Evolutionary conservation across 805 yeast species (phyloP).

Genomic region (Hermanozyma aechmeae): DNA sequence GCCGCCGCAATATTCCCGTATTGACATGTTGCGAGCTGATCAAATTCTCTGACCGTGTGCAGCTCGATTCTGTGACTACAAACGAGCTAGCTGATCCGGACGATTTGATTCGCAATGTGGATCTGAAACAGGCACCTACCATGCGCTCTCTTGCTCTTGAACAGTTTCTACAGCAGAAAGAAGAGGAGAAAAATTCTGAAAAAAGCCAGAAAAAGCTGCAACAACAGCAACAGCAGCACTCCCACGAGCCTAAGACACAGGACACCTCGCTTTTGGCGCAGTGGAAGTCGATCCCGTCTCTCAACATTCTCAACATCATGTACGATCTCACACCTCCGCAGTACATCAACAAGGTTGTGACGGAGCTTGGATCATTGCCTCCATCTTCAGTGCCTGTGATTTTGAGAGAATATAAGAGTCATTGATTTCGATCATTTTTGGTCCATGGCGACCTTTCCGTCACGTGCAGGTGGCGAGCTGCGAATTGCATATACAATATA

Average conservation of each 20-base stretch:
- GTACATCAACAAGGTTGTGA: slow-evolving; percentile 86
- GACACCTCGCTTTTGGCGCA: slow-evolving; percentile 38
- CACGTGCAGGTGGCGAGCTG: too few relatives aligned
- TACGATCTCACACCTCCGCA: slow-evolving; percentile 94
- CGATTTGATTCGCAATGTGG: slow-evolving; percentile 46
- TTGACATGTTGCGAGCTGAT: slow-evolving; percentile 91
- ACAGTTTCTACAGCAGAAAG: slow-evolving; percentile 44
- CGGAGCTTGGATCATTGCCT: slow-evolving; percentile 93
- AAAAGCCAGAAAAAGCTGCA: slow-evolving; percentile 4
- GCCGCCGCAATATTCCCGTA: slow-evolving; percentile 83
- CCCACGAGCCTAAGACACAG: slow-evolving; percentile 4
- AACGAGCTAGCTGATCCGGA: slow-evolving; percentile 84
- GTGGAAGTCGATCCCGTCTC: slow-evolving; percentile 55
- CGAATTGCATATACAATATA: too few relatives aligned
- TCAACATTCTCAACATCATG: slow-evolving; percentile 75
- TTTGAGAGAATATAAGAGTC: slow-evolving; percentile 75
- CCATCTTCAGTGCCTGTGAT: slow-evolving; percentile 98
- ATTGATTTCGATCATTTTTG: too few relatives aligned
- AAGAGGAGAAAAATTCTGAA: slow-evolving; percentile 10
- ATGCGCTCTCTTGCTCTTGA: slow-evolving; percentile 57
- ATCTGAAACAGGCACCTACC: slow-evolving; percentile 43
- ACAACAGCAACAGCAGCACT: slow-evolving; percentile 3
- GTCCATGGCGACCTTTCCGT: too few relatives aligned
- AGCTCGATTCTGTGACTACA: slow-evolving; percentile 88
- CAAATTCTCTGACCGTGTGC: slow-evolving; percentile 91